Base-by-base conservation (phyloP, 1,284 basidiomycete species). In the Coniophora puteana region DNA sequence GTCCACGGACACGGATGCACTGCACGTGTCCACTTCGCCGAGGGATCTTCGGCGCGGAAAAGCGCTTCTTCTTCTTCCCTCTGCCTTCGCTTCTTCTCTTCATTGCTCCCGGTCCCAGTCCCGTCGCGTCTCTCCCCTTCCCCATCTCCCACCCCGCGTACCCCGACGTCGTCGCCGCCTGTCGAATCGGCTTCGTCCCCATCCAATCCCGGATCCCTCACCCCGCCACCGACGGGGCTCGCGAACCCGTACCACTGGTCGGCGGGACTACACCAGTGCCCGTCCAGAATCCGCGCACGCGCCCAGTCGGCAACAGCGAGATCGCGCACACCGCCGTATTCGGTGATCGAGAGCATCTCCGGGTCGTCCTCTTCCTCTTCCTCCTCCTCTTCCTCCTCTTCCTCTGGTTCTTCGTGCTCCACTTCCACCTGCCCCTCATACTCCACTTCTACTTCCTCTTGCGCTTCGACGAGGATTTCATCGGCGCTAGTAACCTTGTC, bases 251-350 rank as follows among this genome's bases (percentile, higher is more conserved):
- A 81, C 72, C 72, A 86, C 34, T 76, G 68, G 55, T 87, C 84
- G 1, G 78, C 79, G 5, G 85, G 85, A 36, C 72, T 80, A 41
- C 80, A 63, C 84, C 84, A 88, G 48, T 78, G 72, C 1, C 85
- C 84, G 41, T 87, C 83, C 24, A 88, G 61, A 36, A 88, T 81
- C 33, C 84, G 65, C 14, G 67, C 69, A 21, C 85, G 70, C 5
- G 81, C 82, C 82, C 83, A 87, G 51, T 85, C 83, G n/a, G 71
- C 67, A 36, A 87, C 62, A 0, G 84, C 81, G 38, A 87, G 63
- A 14, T 84, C 80, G 21, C 75, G 68, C 4, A 84, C 74, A 20
- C 76, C 68, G 6, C 65, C 73, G 28, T 83, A 78, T 48, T 85
- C 83, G 5, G 77, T 74, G 50, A 77, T 57, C 17, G 76, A 72